phyloP scores from a whole-genome alignment of 1,284 basidiomycete species.

The Inonotus hispidus region DNA sequence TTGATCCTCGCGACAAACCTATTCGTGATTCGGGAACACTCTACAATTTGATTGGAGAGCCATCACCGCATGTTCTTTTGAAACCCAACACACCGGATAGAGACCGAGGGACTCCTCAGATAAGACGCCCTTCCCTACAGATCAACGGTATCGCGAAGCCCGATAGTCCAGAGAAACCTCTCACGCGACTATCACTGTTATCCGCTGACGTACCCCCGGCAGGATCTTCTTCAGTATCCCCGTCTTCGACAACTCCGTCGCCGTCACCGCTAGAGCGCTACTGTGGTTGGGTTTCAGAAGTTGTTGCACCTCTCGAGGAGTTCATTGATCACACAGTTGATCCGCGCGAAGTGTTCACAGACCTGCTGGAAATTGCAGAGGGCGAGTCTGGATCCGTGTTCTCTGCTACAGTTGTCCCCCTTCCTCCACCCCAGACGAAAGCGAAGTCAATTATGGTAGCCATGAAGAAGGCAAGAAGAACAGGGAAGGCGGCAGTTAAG shows the following conservation, averaged over 20 bases:
- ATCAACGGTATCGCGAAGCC: neutral
- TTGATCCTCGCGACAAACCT: conserved; percentile 6
- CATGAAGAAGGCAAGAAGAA: conserved; percentile 33
- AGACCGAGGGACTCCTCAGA: neutral
- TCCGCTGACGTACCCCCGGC: conserved; percentile 10
- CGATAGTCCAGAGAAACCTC: neutral
- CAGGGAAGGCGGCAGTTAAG: conserved; percentile 57
- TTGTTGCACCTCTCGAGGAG: conserved; percentile 55
- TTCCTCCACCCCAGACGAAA: conserved; percentile 31
- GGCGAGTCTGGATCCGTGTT: conserved; percentile 74
- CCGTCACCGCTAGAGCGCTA: conserved; percentile 39
- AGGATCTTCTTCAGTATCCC: conserved; percentile 12
- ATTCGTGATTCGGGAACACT: conserved; percentile 13
- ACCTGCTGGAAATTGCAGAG: conserved; percentile 71
- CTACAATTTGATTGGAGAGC: conserved; percentile 8
- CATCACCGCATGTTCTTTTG: neutral
- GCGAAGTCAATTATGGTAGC: conserved; percentile 19
- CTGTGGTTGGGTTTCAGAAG: conserved; percentile 48
- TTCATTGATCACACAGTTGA: conserved; percentile 59
- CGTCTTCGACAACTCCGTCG: conserved; percentile 21
- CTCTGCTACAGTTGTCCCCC: conserved; percentile 45
- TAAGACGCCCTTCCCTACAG: conserved; percentile 5
- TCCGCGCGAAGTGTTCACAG: conserved; percentile 54
- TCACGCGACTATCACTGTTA: conserved; percentile 4
- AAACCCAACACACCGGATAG: neutral